These are phyloP conservation scores for Phellinidium pouzarii DNA, from an alignment of 1,284 basidiomycete genomes.

Conservation along the genomic window DNA sequence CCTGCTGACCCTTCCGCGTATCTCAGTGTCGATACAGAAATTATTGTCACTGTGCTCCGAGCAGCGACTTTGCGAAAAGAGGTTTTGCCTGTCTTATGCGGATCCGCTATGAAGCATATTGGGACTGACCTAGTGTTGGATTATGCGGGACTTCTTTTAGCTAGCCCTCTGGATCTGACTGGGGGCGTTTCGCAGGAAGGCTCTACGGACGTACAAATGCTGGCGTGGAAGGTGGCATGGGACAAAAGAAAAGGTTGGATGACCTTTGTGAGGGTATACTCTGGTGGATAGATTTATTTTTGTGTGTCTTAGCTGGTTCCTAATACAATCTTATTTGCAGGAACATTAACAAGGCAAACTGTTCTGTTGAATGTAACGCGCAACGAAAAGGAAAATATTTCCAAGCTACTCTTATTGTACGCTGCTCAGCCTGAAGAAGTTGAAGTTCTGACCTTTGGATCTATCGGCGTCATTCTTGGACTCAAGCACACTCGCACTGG, in stretches of 20 bases:
- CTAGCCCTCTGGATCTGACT: constrained; percentile 64
- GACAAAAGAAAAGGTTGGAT: constrained; percentile 83
- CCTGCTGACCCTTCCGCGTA: constrained; percentile 57
- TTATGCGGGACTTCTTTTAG: constrained; percentile 75
- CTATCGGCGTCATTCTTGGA: constrained; percentile 81
- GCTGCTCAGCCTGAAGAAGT: constrained; percentile 77
- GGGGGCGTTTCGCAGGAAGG: constrained; percentile 33
- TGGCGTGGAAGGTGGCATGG: constrained; percentile 90
- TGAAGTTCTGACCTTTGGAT: constrained; percentile 73
- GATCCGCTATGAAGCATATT: constrained; percentile 75
- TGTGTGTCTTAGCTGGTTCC: background rate
- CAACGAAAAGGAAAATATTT: constrained; percentile 64
- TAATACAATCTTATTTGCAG: constrained; percentile 29
- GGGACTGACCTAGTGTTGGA: constrained; percentile 80
- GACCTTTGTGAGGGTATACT: constrained; percentile 87
- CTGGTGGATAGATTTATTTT: constrained; percentile 42
- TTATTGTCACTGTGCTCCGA: constrained; percentile 60
- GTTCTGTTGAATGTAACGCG: constrained; percentile 63
- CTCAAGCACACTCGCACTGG: constrained; percentile 81
- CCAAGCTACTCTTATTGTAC: constrained; percentile 76
- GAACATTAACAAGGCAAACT: constrained; percentile 60
- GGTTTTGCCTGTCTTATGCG: constrained; percentile 77
- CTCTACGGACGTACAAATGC: constrained; percentile 49
- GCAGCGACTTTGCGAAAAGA: constrained; percentile 58
- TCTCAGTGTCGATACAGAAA: constrained; percentile 42